Evolutionary conservation across 257 asterid genomes (phyloP), one percentile per base, ranked within the genome.

Genomic region (Thymus mandschuricus): DNA sequence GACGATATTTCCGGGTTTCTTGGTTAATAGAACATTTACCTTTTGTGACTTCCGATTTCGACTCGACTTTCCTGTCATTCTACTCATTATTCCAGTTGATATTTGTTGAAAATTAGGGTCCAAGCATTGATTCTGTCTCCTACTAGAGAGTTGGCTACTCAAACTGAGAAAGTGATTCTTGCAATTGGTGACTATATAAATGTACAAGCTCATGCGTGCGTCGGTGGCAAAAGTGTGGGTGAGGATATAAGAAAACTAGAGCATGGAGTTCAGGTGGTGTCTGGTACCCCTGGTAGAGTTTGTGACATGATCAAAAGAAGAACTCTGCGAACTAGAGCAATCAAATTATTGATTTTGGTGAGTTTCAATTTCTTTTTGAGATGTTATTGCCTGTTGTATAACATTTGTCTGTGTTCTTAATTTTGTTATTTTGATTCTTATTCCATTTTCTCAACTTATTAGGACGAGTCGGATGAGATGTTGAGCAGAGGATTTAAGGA

Each of bases 391-490:
- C 9, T 5, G 10, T 51, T 49, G 1, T 34, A 27, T 51, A 35
- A 40, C 63, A 31, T 61, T 48, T 6, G 8, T 68, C 15, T 33
- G 15, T 10, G 8, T 8, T 1, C 58, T 45, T 21, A 10, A 50
- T 50, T 40, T 21, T 13, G 57, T 40, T 31, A 6, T 59, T 44
- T 15, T 56, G 61, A 49, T 66, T 61, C 59, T 72, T 44, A 64
- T 57, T 28, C 30, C 9, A 0, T 65, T 57, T 34, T 70, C 54
- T 46, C 13, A 68, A 60, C 38, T 40, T 79, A 21, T 55, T 58
- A 92, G 98, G 98, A 90, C 69, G 98, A 92, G 71, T 93, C 96
- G 70, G 98, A 93, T 77, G 97, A 93, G 84, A 93, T 93, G 97
- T 68, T 93, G 89, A 90, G 96, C 84, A 90, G 96, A 64, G 98